Evolutionary conservation across 192 early-diverging fungal species (phyloP).

Genomic region (Haplosporangium gracile): DNA sequence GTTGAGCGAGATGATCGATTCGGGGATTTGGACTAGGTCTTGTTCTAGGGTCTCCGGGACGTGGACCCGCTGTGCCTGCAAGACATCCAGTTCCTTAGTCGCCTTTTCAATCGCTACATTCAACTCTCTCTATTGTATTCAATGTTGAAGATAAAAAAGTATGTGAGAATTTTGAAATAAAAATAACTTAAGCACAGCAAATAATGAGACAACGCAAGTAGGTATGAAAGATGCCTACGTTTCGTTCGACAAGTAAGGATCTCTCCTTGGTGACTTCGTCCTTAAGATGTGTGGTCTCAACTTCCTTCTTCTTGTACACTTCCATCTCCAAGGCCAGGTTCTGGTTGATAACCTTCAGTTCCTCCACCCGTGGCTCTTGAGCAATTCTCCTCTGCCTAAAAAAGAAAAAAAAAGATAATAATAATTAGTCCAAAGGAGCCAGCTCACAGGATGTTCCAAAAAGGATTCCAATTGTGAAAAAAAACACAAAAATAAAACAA

Average conservation of each 20-base stretch:
- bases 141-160: neutral
- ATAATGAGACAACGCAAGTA: neutral
- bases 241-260: slow-evolving; percentile 4
- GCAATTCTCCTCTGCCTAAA: slow-evolving; percentile 22
- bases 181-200: neutral
- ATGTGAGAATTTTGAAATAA: neutral
- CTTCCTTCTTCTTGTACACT: slow-evolving; percentile 25
- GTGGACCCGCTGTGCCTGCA: slow-evolving; percentile 27
- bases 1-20: slow-evolving; percentile 19
- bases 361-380: slow-evolving; percentile 43
- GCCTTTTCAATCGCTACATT: slow-evolving; percentile 23
- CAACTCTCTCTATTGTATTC: slow-evolving; percentile 19
- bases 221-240: slow-evolving; percentile 13
- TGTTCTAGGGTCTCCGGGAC: slow-evolving; percentile 45
- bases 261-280: slow-evolving; percentile 25
- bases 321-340: slow-evolving; percentile 26
- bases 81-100: slow-evolving; percentile 19
- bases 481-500: neutral
- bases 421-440: neutral
- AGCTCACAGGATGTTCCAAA: too few species aligned
- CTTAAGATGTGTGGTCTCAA: slow-evolving; percentile 9
- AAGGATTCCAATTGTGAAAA: too few species aligned
- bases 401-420: neutral
- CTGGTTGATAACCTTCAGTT: slow-evolving; percentile 28
- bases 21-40: slow-evolving; percentile 34